Evolutionary conservation across 2,329 filamentous ascomycete genomes (phyloP).

Genomic region (Penicillium sp.): DNA sequence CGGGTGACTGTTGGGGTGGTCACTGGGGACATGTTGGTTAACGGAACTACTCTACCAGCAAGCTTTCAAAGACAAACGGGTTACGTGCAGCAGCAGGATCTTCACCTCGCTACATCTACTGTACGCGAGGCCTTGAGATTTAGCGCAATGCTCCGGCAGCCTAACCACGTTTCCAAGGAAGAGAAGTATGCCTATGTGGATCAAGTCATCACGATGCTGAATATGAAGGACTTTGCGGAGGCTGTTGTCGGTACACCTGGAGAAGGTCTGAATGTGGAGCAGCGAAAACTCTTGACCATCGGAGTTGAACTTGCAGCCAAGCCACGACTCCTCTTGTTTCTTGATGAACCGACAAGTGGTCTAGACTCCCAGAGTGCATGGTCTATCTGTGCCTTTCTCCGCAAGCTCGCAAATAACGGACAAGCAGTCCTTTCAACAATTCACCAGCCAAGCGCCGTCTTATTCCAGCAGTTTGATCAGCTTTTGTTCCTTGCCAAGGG

Average conservation of each 20-base stretch:
- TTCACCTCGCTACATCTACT: slow-evolving; percentile 79
- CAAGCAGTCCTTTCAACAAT: slow-evolving; percentile 88
- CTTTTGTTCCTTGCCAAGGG: slow-evolving; percentile 61
- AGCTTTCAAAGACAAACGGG: slow-evolving; percentile 35
- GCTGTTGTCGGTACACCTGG: slow-evolving; percentile 52
- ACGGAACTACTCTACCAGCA: slow-evolving; percentile 57
- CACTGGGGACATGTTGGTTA: slow-evolving; percentile 78
- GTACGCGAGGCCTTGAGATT: slow-evolving; percentile 86
- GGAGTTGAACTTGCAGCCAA: slow-evolving; percentile 92
- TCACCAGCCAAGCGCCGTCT: slow-evolving; percentile 83
- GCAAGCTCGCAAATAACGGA: slow-evolving; percentile 79
- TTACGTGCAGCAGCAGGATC: slow-evolving; percentile 79
- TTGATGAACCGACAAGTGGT: slow-evolving; percentile 81
- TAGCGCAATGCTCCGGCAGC: slow-evolving; percentile 79
- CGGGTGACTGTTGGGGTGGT: slow-evolving; percentile 85
- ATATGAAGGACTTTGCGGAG: slow-evolving; percentile 84
- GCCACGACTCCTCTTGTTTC: slow-evolving; percentile 78
- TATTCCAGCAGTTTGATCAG: slow-evolving; percentile 75
- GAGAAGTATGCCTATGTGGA: slow-evolving; percentile 85
- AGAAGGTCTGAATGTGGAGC: slow-evolving; percentile 64
- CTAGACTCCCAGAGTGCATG: slow-evolving; percentile 86
- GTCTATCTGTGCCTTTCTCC: slow-evolving; percentile 76
- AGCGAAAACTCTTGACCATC: slow-evolving; percentile 74
- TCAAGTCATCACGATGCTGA: slow-evolving; percentile 73
- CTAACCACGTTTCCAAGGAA: slow-evolving; percentile 63